Evolutionary conservation across 1,284 basidiomycete genomes (phyloP).

Genomic region (Puccinia horiana): DNA sequence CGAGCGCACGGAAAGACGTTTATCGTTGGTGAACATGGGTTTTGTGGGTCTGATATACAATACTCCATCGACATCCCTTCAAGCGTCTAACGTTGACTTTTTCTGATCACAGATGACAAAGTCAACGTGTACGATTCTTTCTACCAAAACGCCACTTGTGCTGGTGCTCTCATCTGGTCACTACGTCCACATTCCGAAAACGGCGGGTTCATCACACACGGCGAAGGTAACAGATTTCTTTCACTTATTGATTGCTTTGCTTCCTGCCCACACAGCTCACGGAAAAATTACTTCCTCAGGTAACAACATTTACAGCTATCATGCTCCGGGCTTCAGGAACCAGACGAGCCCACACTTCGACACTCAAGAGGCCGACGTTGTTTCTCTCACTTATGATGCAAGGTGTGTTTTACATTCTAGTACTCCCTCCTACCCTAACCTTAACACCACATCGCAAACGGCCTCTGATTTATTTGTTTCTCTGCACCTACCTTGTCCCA

Average conservation of each 20-base stretch:
- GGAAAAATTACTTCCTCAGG: too few species aligned
- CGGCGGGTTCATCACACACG: conserved; percentile 40
- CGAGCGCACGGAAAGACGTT: conserved; percentile 31
- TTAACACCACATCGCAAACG: background rate
- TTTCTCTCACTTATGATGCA: conserved; percentile 41
- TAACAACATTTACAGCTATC: conserved; percentile 36
- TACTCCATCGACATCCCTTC: background rate
- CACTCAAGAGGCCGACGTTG: conserved; percentile 35
- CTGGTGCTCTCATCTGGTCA: conserved; percentile 43
- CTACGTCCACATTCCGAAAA: conserved; percentile 39
- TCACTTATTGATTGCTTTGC: too few species aligned
- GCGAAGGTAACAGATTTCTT: too few species aligned
- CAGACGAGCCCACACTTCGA: conserved; percentile 33
- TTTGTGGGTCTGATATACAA: conserved; percentile 19
- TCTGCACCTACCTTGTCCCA: background rate
- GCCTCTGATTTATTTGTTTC: background rate
- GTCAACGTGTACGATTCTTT: background rate
- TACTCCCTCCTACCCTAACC: background rate
- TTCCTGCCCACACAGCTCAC: too few species aligned
- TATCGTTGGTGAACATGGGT: conserved; percentile 45
- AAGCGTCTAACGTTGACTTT: background rate
- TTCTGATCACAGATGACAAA: conserved; percentile 26
- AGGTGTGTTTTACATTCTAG: conserved; percentile 6
- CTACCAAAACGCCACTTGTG: conserved; percentile 20
- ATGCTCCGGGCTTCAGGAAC: conserved; percentile 25